phyloP scores from a whole-genome alignment of 2,329 filamentous ascomycete genomes.

The Cryphonectria parasitica region DNA sequence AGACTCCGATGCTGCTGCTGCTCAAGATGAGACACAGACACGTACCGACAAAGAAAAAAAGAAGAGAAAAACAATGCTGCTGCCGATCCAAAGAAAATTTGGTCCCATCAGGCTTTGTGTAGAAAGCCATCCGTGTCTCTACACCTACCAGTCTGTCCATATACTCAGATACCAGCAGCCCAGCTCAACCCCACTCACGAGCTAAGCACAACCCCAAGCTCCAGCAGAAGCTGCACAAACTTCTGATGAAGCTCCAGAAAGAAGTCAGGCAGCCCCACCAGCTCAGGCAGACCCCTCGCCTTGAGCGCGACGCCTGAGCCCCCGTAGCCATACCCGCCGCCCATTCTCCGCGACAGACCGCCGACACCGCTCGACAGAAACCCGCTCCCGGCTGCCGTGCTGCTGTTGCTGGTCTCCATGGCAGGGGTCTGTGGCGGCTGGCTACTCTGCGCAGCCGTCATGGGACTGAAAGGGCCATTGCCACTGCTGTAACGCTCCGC shows the following conservation, averaged over 20 bases:
- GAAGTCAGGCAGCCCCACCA: constrained; percentile 69
- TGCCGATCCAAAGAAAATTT: too few species aligned
- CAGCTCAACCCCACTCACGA: constrained; percentile 40
- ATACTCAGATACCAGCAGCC: neutral
- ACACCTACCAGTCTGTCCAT: neutral
- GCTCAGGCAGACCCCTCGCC: constrained; percentile 65
- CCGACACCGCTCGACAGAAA: constrained; percentile 58
- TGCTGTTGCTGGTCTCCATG: constrained; percentile 33
- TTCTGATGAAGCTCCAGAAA: constrained; percentile 68
- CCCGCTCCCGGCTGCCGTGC: constrained; percentile 52
- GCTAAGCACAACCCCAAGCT: constrained; percentile 59
- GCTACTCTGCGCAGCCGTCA: constrained; percentile 36
- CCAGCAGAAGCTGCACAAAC: constrained; percentile 66
- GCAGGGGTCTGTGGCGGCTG: constrained; percentile 40
- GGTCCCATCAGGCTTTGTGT: neutral
- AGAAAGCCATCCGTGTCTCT: neutral
- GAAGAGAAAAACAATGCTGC: neutral
- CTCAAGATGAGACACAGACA: neutral
- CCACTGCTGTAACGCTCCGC: constrained; percentile 53
- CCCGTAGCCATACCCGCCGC: constrained; percentile 55
- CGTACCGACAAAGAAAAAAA: neutral
- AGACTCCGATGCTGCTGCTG: neutral
- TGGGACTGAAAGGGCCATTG: constrained; percentile 35
- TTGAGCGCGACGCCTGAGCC: constrained; percentile 54
- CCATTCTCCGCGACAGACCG: constrained; percentile 62